Evolutionary conservation across 495 filamentous ascomycete genomes (phyloP).

Genomic region (Penicillium turbatum): DNA sequence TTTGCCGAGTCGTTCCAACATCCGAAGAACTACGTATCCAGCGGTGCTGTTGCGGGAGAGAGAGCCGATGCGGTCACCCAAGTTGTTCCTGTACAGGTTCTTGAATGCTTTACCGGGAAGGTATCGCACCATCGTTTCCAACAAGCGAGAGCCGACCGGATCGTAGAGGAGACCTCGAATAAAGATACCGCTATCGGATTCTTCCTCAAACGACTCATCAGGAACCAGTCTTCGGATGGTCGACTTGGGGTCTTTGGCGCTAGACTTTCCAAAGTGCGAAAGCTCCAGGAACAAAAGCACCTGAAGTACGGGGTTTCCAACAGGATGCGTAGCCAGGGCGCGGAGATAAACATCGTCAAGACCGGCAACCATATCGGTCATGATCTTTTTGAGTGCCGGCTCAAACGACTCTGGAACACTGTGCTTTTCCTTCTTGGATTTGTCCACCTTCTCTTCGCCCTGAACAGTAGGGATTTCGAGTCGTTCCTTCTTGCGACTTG

Average conservation of each 20-base stretch:
- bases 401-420: slow-evolving; percentile 75
- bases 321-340: slow-evolving; percentile 77
- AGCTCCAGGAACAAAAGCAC: slow-evolving; percentile 82
- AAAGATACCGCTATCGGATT: slow-evolving; percentile 60
- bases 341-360: slow-evolving; percentile 71
- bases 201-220: slow-evolving; percentile 57
- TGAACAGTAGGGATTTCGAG: slow-evolving; percentile 45
- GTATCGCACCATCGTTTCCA: slow-evolving; percentile 76
- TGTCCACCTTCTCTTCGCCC: slow-evolving; percentile 35
- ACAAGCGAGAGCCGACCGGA: slow-evolving; percentile 77
- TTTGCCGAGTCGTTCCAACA: slow-evolving; percentile 76
- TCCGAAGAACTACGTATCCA: slow-evolving; percentile 72
- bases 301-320: slow-evolving; percentile 86
- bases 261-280: slow-evolving; percentile 59
- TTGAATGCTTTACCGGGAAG: slow-evolving; percentile 89
- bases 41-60: slow-evolving; percentile 86
- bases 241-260: slow-evolving; percentile 54
- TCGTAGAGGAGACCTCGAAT: slow-evolving; percentile 85
- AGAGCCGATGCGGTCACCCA: slow-evolving; percentile 68
- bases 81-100: slow-evolving; percentile 65
- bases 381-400: slow-evolving; percentile 70
- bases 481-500: slow-evolving; percentile 87
- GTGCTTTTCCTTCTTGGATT: slow-evolving; percentile 33
- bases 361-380: slow-evolving; percentile 62
- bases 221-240: slow-evolving; percentile 59